These are phyloP conservation scores for Saitozyma podzolica DNA, from an alignment of 768 basidiomycete species.

Conservation along the genomic window DNA sequence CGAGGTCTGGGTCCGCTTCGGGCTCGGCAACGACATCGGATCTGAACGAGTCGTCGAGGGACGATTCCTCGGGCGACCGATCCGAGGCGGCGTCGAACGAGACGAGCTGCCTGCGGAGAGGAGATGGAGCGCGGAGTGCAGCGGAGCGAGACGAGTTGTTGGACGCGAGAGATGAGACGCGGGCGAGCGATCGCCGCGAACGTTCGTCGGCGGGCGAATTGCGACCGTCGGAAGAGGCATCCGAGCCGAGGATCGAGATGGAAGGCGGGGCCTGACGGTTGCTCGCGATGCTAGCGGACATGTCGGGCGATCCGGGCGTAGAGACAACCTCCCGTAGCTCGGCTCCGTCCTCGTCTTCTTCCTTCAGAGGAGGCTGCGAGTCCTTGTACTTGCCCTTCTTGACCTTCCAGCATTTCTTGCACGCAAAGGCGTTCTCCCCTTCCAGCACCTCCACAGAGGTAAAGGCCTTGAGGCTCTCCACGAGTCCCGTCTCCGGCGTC, in stretches of 20 bases:
- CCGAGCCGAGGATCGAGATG: conserved; percentile 18
- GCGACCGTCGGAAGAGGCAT: neutral
- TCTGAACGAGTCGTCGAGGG: conserved; percentile 6
- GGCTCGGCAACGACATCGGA: conserved; percentile 13
- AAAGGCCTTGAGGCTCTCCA: conserved; percentile 79
- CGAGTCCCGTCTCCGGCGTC: conserved; percentile 22
- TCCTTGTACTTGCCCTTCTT: conserved; percentile 58
- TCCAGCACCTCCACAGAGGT: conserved; percentile 91
- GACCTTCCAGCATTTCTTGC: conserved; percentile 91
- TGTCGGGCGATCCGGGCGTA: neutral
- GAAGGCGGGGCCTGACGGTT: conserved; percentile 8
- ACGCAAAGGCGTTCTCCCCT: conserved; percentile 92
- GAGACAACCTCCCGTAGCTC: conserved; percentile 47
- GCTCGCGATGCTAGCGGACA: neutral
- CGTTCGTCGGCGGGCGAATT: conserved; percentile 1
- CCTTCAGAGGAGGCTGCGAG: conserved; percentile 21
- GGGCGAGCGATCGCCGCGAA: no score
- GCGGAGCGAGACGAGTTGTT: conserved; percentile 8
- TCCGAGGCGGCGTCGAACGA: neutral
- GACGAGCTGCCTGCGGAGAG: conserved; percentile 25
- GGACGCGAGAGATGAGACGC: conserved; percentile 8
- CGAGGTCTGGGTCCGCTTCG: conserved; percentile 16
- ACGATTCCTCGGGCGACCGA: neutral
- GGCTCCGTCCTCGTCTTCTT: conserved; percentile 43
- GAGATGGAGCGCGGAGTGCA: conserved; percentile 33